Evolutionary conservation across 1,284 basidiomycete species (phyloP).

Genomic region (Ganoderma leucocontextum): DNA sequence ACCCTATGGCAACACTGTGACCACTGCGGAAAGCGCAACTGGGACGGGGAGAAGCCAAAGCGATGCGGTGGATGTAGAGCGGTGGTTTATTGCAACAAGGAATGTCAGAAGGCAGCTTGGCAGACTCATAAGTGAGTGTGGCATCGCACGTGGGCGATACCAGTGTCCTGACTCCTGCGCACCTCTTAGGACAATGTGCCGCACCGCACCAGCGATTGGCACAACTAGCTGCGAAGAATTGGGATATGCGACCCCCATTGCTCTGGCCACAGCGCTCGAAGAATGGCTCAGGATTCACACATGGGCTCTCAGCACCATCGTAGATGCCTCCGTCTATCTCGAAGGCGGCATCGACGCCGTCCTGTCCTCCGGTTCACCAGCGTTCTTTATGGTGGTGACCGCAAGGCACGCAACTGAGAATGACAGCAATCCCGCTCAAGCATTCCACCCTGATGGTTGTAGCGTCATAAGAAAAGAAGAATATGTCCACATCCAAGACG

Average conservation of each 20-base stretch:
- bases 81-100: neutral
- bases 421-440: neutral
- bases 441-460: neutral
- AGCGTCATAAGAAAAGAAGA: neutral
- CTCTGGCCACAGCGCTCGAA: neutral
- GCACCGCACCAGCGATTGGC: neutral
- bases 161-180: neutral
- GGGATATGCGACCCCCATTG: neutral
- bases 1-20: constrained; percentile 1
- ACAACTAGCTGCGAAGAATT: neutral
- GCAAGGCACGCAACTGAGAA: neutral
- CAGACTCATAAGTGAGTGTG: neutral
- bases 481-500: neutral
- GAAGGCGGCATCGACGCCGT: neutral
- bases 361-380: neutral
- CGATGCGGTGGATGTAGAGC: neutral
- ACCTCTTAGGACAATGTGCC: neutral
- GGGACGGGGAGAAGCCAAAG: constrained; percentile 3
- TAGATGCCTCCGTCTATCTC: neutral
- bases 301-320: neutral
- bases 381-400: neutral
- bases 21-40: neutral
- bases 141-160: neutral
- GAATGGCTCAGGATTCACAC: constrained; percentile 3
- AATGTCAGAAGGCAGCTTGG: constrained; percentile 4